Percentiles rank a stretch among this genome's conserved stretches.
phyloP scores from a whole-genome alignment of 129 eudicot genomes.

The Helichrysum umbraculigerum region DNA sequence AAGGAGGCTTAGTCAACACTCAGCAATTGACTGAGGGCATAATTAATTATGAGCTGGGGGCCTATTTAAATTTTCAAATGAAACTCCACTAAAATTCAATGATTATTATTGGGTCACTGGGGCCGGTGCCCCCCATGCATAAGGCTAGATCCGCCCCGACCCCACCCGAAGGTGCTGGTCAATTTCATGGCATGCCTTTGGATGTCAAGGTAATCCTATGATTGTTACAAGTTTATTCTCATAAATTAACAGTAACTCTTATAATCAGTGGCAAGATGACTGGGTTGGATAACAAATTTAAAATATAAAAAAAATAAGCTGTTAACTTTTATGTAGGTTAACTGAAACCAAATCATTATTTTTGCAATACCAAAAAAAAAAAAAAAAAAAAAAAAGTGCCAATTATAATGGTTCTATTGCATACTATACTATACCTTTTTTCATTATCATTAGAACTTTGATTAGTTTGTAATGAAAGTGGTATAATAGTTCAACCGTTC shows the following conservation, averaged over 20 bases:
- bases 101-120: no score
- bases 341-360: not conserved
- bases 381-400: not conserved
- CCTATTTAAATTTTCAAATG: no score
- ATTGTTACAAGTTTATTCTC: not conserved
- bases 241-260: not conserved
- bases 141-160: no score
- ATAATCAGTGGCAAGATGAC: not conserved
- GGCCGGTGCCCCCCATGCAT: no score
- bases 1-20: no score
- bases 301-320: no score
- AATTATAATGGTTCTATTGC: not conserved
- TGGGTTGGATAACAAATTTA: not conserved
- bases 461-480: not conserved
- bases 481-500: not conserved
- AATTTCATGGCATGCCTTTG: slow-evolving; percentile 96
- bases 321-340: not conserved
- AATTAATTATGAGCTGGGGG: no score
- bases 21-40: no score
- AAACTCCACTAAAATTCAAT: no score
- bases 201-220: slow-evolving; percentile 69
- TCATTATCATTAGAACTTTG: not conserved
- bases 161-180: slow-evolving; percentile 99
- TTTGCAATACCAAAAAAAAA: not conserved
- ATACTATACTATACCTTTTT: not conserved